phyloP scores from a whole-genome alignment of 495 filamentous ascomycete genomes.

The Penicillium malachiteum region DNA sequence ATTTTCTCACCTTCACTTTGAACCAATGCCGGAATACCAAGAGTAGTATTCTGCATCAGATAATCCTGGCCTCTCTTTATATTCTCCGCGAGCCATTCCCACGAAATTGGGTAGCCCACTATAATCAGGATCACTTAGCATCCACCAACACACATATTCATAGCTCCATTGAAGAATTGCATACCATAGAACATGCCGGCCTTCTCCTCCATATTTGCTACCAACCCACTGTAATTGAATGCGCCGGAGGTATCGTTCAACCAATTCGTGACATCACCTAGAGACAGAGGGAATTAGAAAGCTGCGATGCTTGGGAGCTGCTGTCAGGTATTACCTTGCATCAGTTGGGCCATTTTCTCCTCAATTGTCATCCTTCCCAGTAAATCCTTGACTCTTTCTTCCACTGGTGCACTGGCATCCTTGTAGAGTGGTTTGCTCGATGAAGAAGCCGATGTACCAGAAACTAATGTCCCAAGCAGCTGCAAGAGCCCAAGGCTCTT shows the following conservation, averaged over 20 bases:
- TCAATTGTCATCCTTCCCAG: slow-evolving; percentile 66
- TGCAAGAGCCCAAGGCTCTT: slow-evolving; percentile 32
- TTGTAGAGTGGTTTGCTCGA: slow-evolving; percentile 52
- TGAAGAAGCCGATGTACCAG: slow-evolving; percentile 9
- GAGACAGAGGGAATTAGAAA: neutral
- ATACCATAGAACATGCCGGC: slow-evolving; percentile 62
- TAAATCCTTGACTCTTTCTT: slow-evolving; percentile 62
- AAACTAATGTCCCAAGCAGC: slow-evolving; percentile 22
- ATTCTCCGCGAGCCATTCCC: slow-evolving; percentile 59
- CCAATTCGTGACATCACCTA: slow-evolving; percentile 69
- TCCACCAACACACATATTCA: neutral
- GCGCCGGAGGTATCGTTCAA: slow-evolving; percentile 55
- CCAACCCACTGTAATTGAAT: slow-evolving; percentile 64
- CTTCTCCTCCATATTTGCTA: slow-evolving; percentile 60
- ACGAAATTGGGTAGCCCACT: slow-evolving; percentile 63
- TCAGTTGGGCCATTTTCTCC: slow-evolving; percentile 67
- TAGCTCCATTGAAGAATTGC: neutral
- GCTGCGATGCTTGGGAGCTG: too few relatives aligned
- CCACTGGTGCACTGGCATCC: slow-evolving; percentile 56
- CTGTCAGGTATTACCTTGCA: slow-evolving; percentile 44
- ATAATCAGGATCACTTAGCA: neutral
- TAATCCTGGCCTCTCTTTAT: slow-evolving; percentile 64
- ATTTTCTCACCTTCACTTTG: slow-evolving; percentile 57
- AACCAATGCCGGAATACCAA: slow-evolving; percentile 68
- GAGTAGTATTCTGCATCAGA: slow-evolving; percentile 58